phyloP scores from a whole-genome alignment of 2,329 filamentous ascomycete genomes.

The Phialophora verrucosa region DNA sequence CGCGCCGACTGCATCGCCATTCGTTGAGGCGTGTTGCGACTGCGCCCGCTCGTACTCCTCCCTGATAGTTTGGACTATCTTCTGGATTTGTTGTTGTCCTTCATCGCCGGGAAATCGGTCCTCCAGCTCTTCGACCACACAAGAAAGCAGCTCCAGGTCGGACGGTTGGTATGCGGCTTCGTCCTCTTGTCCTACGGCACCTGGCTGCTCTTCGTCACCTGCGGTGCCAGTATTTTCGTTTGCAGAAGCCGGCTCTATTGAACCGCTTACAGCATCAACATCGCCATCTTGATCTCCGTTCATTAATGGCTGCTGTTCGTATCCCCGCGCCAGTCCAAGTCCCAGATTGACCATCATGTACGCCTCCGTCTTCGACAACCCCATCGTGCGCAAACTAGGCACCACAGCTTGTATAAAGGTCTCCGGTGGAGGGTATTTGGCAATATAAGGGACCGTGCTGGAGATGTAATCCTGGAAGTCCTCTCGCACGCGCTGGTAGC shows the following conservation, averaged over 20 bases:
- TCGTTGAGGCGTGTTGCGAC: conserved; percentile 7
- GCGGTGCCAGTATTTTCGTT: conserved; percentile 21
- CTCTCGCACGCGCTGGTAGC: conserved; percentile 54
- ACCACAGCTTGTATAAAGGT: conserved; percentile 48
- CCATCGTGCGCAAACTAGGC: conserved; percentile 46
- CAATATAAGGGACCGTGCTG: conserved; percentile 31
- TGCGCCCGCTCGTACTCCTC: conserved; percentile 26
- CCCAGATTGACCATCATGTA: conserved; percentile 55
- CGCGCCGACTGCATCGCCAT: conserved; percentile 4
- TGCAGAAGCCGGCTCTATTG: conserved; percentile 17
- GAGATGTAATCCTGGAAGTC: conserved; percentile 41
- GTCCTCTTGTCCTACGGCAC: neutral
- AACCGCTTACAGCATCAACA: conserved; percentile 15
- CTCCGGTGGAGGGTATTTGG: conserved; percentile 46
- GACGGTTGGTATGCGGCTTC: conserved; percentile 28
- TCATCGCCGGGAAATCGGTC: conserved; percentile 39
- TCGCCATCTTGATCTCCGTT: conserved; percentile 5
- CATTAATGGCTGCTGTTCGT: conserved; percentile 1
- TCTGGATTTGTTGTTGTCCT: conserved; percentile 35
- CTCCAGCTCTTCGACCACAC: conserved; percentile 38
- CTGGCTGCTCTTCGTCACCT: neutral
- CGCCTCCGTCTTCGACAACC: conserved; percentile 54
- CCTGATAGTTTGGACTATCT: conserved; percentile 31
- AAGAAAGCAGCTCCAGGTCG: conserved; percentile 32
- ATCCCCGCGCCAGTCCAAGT: conserved; percentile 43